Conservation (phyloP, 2,329 filamentous ascomycete species). For the Cladophialophora psammophila region DNA sequence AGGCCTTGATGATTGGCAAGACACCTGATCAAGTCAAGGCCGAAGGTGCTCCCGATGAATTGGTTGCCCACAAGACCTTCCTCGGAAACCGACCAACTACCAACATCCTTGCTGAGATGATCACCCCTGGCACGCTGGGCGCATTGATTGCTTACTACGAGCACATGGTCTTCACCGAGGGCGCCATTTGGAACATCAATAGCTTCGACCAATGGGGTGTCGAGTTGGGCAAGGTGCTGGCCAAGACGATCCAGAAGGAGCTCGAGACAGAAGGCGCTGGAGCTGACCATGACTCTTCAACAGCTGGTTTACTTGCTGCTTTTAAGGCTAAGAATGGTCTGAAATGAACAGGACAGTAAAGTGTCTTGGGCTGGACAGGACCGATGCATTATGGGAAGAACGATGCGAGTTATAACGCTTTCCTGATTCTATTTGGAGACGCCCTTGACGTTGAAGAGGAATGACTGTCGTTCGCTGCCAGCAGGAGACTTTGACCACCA, state of each 20-base stretch:
- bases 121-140: conserved; percentile 91
- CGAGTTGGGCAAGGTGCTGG: conserved; percentile 93
- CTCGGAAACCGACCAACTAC: conserved; percentile 96
- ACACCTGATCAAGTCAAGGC: conserved; percentile 57
- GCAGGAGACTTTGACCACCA: neutral
- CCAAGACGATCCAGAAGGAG: conserved; percentile 88
- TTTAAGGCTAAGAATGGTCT: conserved; percentile 79
- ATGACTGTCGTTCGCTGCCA: neutral
- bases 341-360: conserved; percentile 30
- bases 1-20: conserved; percentile 63
- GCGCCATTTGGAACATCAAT: conserved; percentile 99
- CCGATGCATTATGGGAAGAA: neutral
- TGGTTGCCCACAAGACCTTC: conserved; percentile 99
- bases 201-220: conserved; percentile 99
- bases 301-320: conserved; percentile 84
- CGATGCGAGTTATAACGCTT: neutral
- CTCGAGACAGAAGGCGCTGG: conserved; percentile 76
- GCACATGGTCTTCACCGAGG: conserved; percentile 97
- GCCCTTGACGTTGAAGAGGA: neutral
- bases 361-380: neutral
- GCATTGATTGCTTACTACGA: conserved; percentile 99
- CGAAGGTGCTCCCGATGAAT: conserved; percentile 55
- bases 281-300: conserved; percentile 82
- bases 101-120: conserved; percentile 89
- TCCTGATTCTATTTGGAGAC: neutral